Percentiles rank a stretch among this genome's conserved stretches.
Evolutionary conservation across 1,139 yeast genomes (phyloP).

Genomic region (Yarrowia galli): DNA sequence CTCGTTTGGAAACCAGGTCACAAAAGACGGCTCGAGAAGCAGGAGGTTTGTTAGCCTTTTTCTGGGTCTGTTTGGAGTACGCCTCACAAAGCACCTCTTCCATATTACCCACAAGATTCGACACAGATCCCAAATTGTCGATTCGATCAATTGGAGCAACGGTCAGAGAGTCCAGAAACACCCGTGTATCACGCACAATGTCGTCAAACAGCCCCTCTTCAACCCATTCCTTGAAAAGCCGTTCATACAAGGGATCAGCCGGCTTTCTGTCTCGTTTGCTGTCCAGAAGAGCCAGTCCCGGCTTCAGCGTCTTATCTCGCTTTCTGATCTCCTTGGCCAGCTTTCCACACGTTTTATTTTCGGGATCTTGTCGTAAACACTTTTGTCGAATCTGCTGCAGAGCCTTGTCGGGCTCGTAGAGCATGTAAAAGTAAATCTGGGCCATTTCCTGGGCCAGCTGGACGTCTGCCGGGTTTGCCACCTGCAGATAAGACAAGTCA

Average conservation of each 20-base stretch:
- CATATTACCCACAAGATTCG: constrained; percentile 49
- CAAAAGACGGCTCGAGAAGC: constrained; percentile 52
- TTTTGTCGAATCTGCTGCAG: constrained; percentile 57
- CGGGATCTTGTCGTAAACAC: constrained; percentile 77
- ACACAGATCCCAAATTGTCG: constrained; percentile 22
- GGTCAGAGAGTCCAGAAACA: constrained; percentile 43
- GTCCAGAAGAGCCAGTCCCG: constrained; percentile 7
- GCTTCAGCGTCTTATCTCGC: constrained; percentile 48
- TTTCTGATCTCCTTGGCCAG: constrained; percentile 58
- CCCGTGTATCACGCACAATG: constrained; percentile 43
- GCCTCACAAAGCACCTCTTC: constrained; percentile 60
- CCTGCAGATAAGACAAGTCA: constrained; percentile 49
- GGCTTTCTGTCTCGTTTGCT: constrained; percentile 41
- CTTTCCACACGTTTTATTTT: constrained; percentile 61
- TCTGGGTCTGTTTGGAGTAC: constrained; percentile 49
- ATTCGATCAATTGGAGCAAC: constrained; percentile 34
- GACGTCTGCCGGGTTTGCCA: constrained; percentile 44
- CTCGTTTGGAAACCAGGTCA: constrained; percentile 48
- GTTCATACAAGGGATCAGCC: constrained; percentile 49
- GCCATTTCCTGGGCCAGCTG: constrained; percentile 51
- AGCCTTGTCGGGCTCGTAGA: constrained; percentile 61
- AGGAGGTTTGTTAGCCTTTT: constrained; percentile 46
- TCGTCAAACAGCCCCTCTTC: constrained; percentile 43
- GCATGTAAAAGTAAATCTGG: constrained; percentile 58
- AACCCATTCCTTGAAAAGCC: constrained; percentile 50